phyloP scores from a whole-genome alignment of 257 asterid genomes.

The Solanum lycopersicoides region DNA sequence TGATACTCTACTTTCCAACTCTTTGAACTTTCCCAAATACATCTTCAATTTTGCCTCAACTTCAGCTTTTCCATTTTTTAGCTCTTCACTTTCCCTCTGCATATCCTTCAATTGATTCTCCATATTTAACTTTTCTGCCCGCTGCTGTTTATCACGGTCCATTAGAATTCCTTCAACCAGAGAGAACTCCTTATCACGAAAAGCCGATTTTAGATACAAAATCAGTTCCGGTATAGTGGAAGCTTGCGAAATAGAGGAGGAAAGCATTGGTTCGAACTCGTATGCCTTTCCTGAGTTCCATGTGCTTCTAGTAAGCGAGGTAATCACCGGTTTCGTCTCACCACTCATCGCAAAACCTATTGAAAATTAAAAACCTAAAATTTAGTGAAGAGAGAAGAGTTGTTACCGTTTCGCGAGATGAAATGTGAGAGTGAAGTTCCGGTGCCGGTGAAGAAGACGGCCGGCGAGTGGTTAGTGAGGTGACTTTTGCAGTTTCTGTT shows the following conservation, averaged over 20 bases:
- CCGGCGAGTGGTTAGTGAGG: not conserved
- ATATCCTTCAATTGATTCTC: conserved; percentile 2
- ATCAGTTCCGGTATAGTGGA: conserved; percentile 22
- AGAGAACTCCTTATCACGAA: conserved; percentile 6
- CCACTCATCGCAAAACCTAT: not conserved
- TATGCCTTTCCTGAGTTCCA: not conserved
- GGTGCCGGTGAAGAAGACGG: not conserved
- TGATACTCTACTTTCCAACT: not conserved
- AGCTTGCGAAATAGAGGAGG: not conserved
- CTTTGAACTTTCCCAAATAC: not conserved
- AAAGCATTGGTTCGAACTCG: not conserved
- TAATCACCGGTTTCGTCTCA: not conserved
- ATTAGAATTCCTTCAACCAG: conserved; percentile 12
- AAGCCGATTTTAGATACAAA: not conserved
- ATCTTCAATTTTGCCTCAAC: not conserved
- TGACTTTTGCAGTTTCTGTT: not conserved
- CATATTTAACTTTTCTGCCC: not conserved
- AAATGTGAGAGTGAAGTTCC: not conserved
- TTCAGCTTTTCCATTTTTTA: conserved; percentile 2
- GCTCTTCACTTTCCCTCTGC: not conserved
- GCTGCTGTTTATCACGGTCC: conserved; percentile 13
- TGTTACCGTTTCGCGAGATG: not conserved
- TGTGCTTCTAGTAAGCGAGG: not conserved
- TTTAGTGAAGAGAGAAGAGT: not conserved
- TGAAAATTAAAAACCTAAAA: not conserved